Evolutionary conservation across 768 basidiomycete species (phyloP), one percentile per base, ranked within the genome.

Genomic region (Russula compacta): DNA sequence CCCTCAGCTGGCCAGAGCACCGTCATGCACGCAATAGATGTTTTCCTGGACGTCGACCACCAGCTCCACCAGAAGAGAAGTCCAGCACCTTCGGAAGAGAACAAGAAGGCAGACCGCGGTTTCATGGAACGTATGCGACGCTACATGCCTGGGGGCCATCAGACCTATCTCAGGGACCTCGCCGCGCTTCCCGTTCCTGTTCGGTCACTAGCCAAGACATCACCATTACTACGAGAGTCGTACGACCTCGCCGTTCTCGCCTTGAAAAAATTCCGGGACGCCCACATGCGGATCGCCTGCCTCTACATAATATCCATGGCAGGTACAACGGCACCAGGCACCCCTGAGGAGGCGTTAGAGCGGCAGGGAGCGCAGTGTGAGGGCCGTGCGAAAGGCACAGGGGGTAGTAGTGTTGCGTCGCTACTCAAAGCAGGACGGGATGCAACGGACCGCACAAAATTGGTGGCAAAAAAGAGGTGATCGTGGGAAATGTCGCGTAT

Each of bases 1-100:
- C 95, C 95, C 24, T 93, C 90, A 10, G 95, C 93, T 1, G 95
- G 95, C 2, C 95, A 99, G 76, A 93, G 90, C 72, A 87, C 86
- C 53, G 81, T 95, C 58, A 92, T 99, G 78, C 91, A 86, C 66
- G 86, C 89, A 9, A 75, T 91, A 24, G 89, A 91, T 70, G 74
- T 94, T 72, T 91, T 92, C 78, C 81, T 92, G 51, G 89, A 92
- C 63, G 86, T 97, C 71, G 86, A 98, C 73, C 88, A 92, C 74
- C 87, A 86, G 64, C 85, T 93, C 69, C 78, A 82, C 46, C 79
- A 86, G 63, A 78, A 83, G 71, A 78, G 86, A 68, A 75, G 82
- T 73, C 89, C 87, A 63, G 74, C 81, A 24, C 80, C 92, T 56
- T 84, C 89, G 56, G 73, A 78, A 50, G 72, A 77, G 59, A 83